Evolutionary conservation across 441 rosid species (phyloP).

Genomic region (Dalechampia spathulata): DNA sequence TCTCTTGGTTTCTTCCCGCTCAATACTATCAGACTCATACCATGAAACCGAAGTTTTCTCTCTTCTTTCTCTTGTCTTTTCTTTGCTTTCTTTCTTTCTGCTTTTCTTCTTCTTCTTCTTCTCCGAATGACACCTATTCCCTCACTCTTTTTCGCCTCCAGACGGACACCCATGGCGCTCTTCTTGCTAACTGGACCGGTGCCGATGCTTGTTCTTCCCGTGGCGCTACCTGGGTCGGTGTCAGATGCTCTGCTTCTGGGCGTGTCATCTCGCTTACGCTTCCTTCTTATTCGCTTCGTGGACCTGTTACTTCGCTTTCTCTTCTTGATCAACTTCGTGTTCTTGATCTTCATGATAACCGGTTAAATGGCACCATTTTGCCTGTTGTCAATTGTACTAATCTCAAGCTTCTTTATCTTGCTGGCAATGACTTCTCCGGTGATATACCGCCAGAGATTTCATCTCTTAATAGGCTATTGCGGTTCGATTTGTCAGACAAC

Average conservation of each 20-base stretch:
- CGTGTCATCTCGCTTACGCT: conserved; percentile 61
- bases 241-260: conserved; percentile 55
- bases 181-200: conserved; percentile 82
- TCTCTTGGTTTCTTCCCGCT: conserved; percentile 15
- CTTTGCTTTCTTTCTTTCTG: conserved; percentile 6
- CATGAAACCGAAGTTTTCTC: conserved; percentile 18
- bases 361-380: conserved; percentile 66
- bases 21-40: conserved; percentile 14
- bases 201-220: conserved; percentile 39
- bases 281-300: conserved; percentile 66
- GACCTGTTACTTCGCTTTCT: conserved; percentile 61
- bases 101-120: conserved; percentile 12
- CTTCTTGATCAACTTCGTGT: conserved; percentile 72
- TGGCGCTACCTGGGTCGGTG: conserved; percentile 62
- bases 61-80: conserved; percentile 14
- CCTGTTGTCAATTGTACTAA: conserved; percentile 58
- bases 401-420: conserved; percentile 66
- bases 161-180: conserved; percentile 76
- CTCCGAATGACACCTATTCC: conserved; percentile 56
- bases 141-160: conserved; percentile 83
- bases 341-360: conserved; percentile 78
- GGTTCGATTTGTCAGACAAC: conserved; percentile 76
- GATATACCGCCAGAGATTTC: conserved; percentile 55
- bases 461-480: conserved; percentile 42
- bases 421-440: conserved; percentile 46